Conservation (phyloP, 192 early-diverging fungal genomes). For the Dimargaris cristalligena region DNA sequence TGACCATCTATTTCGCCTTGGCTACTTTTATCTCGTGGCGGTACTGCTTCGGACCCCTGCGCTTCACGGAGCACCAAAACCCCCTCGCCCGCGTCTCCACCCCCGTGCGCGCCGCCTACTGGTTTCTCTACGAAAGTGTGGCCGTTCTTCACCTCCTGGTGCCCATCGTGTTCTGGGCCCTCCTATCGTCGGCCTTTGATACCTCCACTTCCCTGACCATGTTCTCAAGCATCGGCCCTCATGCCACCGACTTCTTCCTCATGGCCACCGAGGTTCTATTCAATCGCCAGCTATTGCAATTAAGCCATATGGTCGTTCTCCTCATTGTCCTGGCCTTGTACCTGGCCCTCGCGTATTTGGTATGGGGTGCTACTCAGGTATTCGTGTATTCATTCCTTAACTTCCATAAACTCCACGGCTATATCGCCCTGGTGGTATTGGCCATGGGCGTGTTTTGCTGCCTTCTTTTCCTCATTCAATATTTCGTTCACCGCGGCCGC, state of each 20-base stretch:
- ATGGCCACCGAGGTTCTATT: conserved; percentile 17
- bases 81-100: conserved; percentile 11
- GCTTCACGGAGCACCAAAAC: not conserved
- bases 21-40: conserved; percentile 10
- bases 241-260: conserved; percentile 17
- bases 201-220: not conserved
- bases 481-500: conserved; percentile 14
- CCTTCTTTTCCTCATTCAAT: conserved; percentile 14
- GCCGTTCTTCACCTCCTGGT: conserved; percentile 18
- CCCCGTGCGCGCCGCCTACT: conserved; percentile 16
- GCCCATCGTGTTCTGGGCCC: conserved; percentile 22
- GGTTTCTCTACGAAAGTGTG: conserved; percentile 18
- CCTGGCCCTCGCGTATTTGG: conserved; percentile 19
- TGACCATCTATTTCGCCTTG: conserved; percentile 16
- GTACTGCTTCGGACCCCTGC: conserved; percentile 4
- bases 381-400: conserved; percentile 22
- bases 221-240: conserved; percentile 15
- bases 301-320: conserved; percentile 14
- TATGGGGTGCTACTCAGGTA: conserved; percentile 12
- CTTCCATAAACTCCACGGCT: conserved; percentile 16
- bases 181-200: conserved; percentile 4
- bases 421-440: conserved; percentile 13
- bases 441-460: conserved; percentile 13
- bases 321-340: conserved; percentile 16
- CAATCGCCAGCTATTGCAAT: conserved; percentile 18